Conservation (phyloP, 73 alveolate genomes). For the Effrenium voratum region DNA sequence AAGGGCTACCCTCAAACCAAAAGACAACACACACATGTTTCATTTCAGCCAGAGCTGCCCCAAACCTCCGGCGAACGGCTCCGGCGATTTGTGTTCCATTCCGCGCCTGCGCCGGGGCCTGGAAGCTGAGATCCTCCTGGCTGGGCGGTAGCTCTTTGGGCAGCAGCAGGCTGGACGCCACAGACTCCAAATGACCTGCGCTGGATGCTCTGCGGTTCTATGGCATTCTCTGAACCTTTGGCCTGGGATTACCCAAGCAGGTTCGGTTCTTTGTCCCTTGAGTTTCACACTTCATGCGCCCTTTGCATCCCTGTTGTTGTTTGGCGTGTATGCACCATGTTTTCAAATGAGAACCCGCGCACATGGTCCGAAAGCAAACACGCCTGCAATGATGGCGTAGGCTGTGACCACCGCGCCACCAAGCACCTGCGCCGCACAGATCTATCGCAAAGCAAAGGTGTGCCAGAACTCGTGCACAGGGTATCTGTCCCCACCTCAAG, state of each 20-base stretch:
- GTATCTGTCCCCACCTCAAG: not conserved
- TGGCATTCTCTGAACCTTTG: not conserved
- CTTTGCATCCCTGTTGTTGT: not conserved
- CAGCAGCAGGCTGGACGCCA: slow-evolving; percentile 45
- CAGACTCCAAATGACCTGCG: slow-evolving; percentile 50
- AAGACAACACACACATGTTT: too few relatives aligned
- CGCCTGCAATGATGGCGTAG: slow-evolving; percentile 68
- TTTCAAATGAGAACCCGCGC: not conserved
- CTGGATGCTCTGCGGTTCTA: not conserved
- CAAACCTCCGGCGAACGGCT: too few relatives aligned
- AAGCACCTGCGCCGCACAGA: slow-evolving; percentile 15
- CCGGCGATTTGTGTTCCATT: too few relatives aligned
- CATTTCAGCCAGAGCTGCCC: too few relatives aligned
- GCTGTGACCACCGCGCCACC: slow-evolving; percentile 81
- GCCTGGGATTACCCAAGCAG: not conserved
- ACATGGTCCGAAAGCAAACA: not conserved
- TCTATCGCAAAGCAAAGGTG: too few relatives aligned
- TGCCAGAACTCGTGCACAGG: not conserved
- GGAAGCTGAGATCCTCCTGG: slow-evolving; percentile 37
- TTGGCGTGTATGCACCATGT: not conserved
- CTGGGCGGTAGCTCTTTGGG: slow-evolving; percentile 65
- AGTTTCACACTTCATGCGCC: too few relatives aligned
- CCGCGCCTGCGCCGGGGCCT: slow-evolving; percentile 57
- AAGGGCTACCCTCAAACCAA: too few relatives aligned
- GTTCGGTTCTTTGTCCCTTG: not conserved